Evolutionary conservation across 129 eudicot genomes (phyloP), one percentile per base, ranked within the genome.

Genomic region (Helichrysum umbraculigerum): DNA sequence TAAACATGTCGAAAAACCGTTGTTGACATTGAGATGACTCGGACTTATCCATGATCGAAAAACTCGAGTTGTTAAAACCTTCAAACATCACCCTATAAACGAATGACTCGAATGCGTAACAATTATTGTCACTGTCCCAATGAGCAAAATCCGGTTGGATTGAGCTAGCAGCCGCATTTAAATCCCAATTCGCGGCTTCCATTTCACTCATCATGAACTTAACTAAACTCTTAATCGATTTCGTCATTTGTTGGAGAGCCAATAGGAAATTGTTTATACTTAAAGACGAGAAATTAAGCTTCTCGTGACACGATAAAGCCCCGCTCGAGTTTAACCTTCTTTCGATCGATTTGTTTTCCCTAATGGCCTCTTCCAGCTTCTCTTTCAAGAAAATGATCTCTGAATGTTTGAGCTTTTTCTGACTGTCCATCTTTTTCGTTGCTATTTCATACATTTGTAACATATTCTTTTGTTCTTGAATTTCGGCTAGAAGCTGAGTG

Each of bases 101-200:
- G 52, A 85, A 91, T 5, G 96, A 89, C 75, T 91, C 99, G 25
- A 95, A 87, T 8, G 96, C 89, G 32, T 73, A 91, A 58, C 89
- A 87, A 22, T 44, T 86, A 75, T 91, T 90, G 57, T 6, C 67
- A 0, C 32, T 74, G 25, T 83, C 86, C 78, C 82, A 67, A 68
- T 79, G 87, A 15, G 68, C 75, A 68, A 87, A 85, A 22, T 79
- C 84, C 0, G 99, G 97, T 56, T 87, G 88, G 58, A 94, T 91
- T 35, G 89, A 62, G 60, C 69, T 70, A 3, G 85, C 93, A 1
- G 94, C 99, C 7, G 90, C 87, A 52, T 81, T 86, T 67, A 95
- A 64, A 70, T 95, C 89, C 99, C 97, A 95, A 6, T 76, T 90
- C 10, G 91, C 92, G 15, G 79, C 85, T 75, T 84, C 94, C 96